Percentiles rank a stretch among this genome's conserved stretches.
phyloP scores from a whole-genome alignment of 2,329 filamentous ascomycete species.

The Dryadomyces quercivorus region DNA sequence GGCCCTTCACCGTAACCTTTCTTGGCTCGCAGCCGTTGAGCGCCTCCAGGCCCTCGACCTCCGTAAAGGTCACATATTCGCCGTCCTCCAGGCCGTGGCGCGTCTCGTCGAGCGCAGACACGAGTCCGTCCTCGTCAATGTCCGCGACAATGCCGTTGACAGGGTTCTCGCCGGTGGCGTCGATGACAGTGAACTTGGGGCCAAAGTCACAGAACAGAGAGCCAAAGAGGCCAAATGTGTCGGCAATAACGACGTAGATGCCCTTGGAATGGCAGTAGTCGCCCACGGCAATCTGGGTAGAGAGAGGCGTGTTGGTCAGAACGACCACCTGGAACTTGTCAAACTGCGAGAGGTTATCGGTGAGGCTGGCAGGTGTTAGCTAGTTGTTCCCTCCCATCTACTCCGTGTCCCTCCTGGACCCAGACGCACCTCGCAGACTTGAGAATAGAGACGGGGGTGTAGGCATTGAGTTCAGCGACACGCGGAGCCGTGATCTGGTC shows the following conservation, averaged over 20 bases:
- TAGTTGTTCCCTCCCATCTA: too few relatives aligned
- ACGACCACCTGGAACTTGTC: constrained; percentile 90
- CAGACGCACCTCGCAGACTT: constrained; percentile 37
- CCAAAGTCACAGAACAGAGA: constrained; percentile 97
- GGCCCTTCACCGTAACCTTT: constrained; percentile 87
- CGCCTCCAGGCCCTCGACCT: constrained; percentile 82
- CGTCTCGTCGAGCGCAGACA: constrained; percentile 89
- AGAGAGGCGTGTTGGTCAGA: constrained; percentile 70
- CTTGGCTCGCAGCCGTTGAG: constrained; percentile 75
- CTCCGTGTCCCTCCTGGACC: too few relatives aligned
- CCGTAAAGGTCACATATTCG: constrained; percentile 89
- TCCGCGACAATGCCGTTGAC: constrained; percentile 79
- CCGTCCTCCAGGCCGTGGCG: constrained; percentile 92
- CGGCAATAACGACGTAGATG: constrained; percentile 78
- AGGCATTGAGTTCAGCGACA: constrained; percentile 90
- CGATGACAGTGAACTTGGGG: constrained; percentile 80
- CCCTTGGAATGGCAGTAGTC: constrained; percentile 92
- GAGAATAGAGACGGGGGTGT: constrained; percentile 80
- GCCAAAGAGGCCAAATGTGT: constrained; percentile 89
- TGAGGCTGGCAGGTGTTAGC: constrained; percentile 45
- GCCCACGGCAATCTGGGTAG: constrained; percentile 70
- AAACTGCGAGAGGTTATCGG: constrained; percentile 64
- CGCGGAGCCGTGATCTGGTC: constrained; percentile 78
- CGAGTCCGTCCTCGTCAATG: constrained; percentile 79
- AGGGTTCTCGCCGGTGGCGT: constrained; percentile 81